Evolutionary conservation across 1,284 basidiomycete species (phyloP).

Genomic region (Puccinia hordei): DNA sequence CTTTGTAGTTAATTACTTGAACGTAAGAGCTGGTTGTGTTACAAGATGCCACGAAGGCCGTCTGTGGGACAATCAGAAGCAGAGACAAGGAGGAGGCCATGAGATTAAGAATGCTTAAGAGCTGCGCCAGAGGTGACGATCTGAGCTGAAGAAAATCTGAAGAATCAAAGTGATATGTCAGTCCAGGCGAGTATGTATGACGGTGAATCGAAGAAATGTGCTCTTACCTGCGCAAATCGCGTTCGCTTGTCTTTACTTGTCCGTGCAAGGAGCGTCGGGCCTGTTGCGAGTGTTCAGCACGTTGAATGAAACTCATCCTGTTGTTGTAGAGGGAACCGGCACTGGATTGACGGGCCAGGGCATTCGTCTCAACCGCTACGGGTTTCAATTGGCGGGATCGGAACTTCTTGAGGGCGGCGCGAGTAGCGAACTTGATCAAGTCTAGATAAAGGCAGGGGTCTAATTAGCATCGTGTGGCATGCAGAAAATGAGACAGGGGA

Average conservation of each 20-base stretch:
- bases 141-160: slow-evolving; percentile 36
- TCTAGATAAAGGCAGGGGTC: slow-evolving; percentile 65
- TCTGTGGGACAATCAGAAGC: too few species aligned
- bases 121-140: slow-evolving; percentile 27
- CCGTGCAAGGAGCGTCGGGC: slow-evolving; percentile 23
- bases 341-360: slow-evolving; percentile 77
- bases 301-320: slow-evolving; percentile 83
- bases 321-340: slow-evolving; percentile 87
- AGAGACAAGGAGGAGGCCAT: not conserved
- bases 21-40: not conserved
- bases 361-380: slow-evolving; percentile 57
- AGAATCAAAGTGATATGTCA: not conserved
- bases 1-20: not conserved
- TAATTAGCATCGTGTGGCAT: not conserved
- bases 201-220: not conserved
- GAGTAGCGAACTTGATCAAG: slow-evolving; percentile 87
- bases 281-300: slow-evolving; percentile 62
- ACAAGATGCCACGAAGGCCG: not conserved
- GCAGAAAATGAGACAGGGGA: not conserved
- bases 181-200: not conserved
- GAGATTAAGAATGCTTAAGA: not conserved
- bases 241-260: slow-evolving; percentile 26
- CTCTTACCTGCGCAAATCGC: slow-evolving; percentile 38
- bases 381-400: slow-evolving; percentile 57
- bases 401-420: slow-evolving; percentile 65